A percentile compares a stretch with the other conserved stretches of the same genome.
These are phyloP conservation scores for Trichoderma pleuroti DNA, from an alignment of 2,329 filamentous ascomycete species.

Conservation along the genomic window DNA sequence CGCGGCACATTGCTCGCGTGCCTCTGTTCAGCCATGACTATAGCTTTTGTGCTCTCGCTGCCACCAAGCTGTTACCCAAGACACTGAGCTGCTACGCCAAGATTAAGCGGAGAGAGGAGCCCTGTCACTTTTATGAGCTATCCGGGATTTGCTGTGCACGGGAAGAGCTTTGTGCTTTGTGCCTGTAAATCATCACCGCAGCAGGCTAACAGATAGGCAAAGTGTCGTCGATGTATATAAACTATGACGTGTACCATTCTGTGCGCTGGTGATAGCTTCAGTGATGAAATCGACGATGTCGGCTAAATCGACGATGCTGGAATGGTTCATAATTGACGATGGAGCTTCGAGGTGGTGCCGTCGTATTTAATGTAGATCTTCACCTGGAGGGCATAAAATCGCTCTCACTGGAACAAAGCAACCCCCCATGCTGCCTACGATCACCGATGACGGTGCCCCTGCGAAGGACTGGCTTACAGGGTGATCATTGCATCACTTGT, in stretches of 20 bases:
- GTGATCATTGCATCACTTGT: neutral
- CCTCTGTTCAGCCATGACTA: neutral
- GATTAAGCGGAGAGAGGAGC: neutral
- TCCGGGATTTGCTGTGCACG: neutral
- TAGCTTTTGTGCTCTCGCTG: neutral
- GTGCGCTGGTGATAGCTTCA: neutral
- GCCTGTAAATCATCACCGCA: neutral
- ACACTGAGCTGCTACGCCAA: slow-evolving; percentile 4
- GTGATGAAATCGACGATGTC: slow-evolving; percentile 17
- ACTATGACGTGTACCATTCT: slow-evolving; percentile 5
- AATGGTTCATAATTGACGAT: slow-evolving; percentile 4
- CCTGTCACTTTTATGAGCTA: neutral
- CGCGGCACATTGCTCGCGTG: neutral
- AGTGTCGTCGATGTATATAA: neutral
- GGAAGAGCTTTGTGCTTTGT: neutral
- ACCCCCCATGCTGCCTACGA: neutral
- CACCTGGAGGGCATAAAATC: neutral
- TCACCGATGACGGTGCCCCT: neutral
- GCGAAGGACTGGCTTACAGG: neutral
- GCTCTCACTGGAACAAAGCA: neutral
- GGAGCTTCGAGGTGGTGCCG: neutral
- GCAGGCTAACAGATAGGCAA: neutral
- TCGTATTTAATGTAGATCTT: slow-evolving; percentile 1
- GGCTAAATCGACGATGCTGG: neutral
- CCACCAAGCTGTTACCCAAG: neutral